Evolutionary conservation across 495 filamentous ascomycete species (phyloP).

Genomic region (Aspergillus nanangensis): DNA sequence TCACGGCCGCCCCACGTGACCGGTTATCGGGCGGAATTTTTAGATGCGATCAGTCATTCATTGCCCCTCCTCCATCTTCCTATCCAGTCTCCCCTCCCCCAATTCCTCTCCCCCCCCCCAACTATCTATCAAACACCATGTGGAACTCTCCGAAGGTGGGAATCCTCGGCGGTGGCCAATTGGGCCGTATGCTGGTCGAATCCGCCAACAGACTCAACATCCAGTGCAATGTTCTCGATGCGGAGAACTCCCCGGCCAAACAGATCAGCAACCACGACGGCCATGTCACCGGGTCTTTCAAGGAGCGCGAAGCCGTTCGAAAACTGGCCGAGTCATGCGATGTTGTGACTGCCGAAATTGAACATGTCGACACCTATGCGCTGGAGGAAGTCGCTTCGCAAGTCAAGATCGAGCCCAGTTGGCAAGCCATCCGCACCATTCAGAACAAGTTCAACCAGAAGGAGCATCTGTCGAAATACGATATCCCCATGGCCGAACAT

Average conservation of each 20-base stretch:
- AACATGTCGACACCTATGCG: constrained; percentile 93
- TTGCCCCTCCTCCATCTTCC: constrained; percentile 1
- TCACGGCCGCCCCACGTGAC: constrained; percentile 19
- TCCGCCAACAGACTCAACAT: constrained; percentile 84
- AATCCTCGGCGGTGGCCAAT: constrained; percentile 74
- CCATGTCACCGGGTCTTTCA: constrained; percentile 84
- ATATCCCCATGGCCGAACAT: constrained; percentile 68
- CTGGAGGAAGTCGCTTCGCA: constrained; percentile 74
- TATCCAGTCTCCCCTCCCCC: constrained; percentile 6
- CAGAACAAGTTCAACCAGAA: constrained; percentile 98
- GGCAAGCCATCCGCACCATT: constrained; percentile 83
- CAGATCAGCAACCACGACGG: constrained; percentile 72
- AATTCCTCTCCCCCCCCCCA: neutral
- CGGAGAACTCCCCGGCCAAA: constrained; percentile 76
- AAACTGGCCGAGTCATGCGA: constrained; percentile 74
- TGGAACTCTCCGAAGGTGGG: constrained; percentile 55
- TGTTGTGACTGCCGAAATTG: constrained; percentile 93
- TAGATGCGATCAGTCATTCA: no score
- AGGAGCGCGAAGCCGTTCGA: constrained; percentile 68
- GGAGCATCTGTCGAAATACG: constrained; percentile 62
- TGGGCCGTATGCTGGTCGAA: constrained; percentile 95
- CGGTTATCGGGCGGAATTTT: constrained; percentile 17
- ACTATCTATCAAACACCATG: constrained; percentile 33
- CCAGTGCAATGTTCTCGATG: constrained; percentile 75
- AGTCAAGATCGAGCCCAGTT: constrained; percentile 73